phyloP scores from a whole-genome alignment of 2,329 filamentous ascomycete species.

The Neoarthrinium moseri region DNA sequence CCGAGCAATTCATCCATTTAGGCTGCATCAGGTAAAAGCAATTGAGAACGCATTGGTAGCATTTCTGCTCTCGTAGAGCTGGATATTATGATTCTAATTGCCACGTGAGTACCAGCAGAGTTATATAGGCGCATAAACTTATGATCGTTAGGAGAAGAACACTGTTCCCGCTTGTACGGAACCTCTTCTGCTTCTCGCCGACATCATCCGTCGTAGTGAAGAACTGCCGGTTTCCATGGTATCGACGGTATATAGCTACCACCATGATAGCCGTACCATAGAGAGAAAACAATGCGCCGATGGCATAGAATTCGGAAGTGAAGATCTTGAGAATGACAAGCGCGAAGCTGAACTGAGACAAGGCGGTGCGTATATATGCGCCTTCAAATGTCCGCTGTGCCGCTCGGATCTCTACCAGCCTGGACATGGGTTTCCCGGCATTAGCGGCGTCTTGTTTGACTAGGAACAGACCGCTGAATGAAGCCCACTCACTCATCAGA shows the following conservation, averaged over 20 bases:
- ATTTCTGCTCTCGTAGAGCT: background rate
- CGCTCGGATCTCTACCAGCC: slow-evolving; percentile 88
- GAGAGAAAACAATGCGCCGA: slow-evolving; percentile 91
- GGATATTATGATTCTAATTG: slow-evolving; percentile 30
- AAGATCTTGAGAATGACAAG: slow-evolving; percentile 96
- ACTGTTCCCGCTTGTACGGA: slow-evolving; percentile 63
- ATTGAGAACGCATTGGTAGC: background rate
- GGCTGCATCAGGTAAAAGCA: too few species aligned
- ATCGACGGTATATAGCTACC: slow-evolving; percentile 80
- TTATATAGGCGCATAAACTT: slow-evolving; percentile 57
- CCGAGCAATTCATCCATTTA: too few species aligned
- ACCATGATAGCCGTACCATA: slow-evolving; percentile 84
- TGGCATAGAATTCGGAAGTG: slow-evolving; percentile 92
- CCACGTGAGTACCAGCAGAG: slow-evolving; percentile 56
- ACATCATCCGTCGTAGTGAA: slow-evolving; percentile 59
- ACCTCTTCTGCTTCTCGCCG: slow-evolving; percentile 49
- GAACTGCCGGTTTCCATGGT: slow-evolving; percentile 92
- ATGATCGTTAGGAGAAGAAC: slow-evolving; percentile 56
- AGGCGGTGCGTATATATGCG: slow-evolving; percentile 90
- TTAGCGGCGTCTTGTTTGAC: background rate
- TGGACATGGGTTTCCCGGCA: slow-evolving; percentile 23
- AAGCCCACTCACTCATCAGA: slow-evolving; percentile 61
- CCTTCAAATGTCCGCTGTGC: slow-evolving; percentile 97
- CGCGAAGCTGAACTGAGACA: slow-evolving; percentile 93
- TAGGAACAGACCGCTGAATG: background rate